Base-by-base conservation (phyloP, 192 early-diverging fungal species). In the Backusella westeae region DNA sequence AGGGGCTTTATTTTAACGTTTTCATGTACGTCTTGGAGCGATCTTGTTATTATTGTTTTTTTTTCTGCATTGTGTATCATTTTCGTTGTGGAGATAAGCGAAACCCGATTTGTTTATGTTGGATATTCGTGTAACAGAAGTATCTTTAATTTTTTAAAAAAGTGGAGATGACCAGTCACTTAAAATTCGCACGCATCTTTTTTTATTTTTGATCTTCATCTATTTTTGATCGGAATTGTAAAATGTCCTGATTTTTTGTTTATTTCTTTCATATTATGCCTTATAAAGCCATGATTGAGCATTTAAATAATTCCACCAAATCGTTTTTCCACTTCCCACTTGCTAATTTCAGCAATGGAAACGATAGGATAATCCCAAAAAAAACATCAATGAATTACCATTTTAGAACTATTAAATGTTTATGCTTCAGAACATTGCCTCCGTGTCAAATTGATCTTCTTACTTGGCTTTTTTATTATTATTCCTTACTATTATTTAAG, bases 91-190 rank as follows among this genome's bases (percentile, higher is more conserved):
- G 56, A 59, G 56, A 59, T 59, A 59, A 59, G 56, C 21, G 23
- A 59, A 59, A 59, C 56, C 56, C 56, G 56, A 59, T 59, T 59
- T 59, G 56, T 59, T 59, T 59, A 59, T 59, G 56, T 59, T 26
- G 23, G n/a, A 63, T 14, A 14, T 14, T 29, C 5, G 56, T 63
- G 56, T 63, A 63, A 63, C 56, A 26, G 0, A 12, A 63, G 12
- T 26, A 63, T 63, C 56, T 63, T 49, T 49, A 49, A n/a, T 49
- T n/a, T n/a, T 14, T 63, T 26, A 21, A 21, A 21, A 63, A 63
- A 63, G 56, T 63, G 56, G 56, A 63, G 56, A 63, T 63, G 56
- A 14, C 56, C 56, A 63, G 56, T 63, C 56, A 63, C 56, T 63
- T 23, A 63, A 56, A 63, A 26, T 63, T 63, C 56, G 56, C 56